These are phyloP conservation scores for Myriosclerotinia scirpicola DNA, from an alignment of 2,329 filamentous ascomycete species.

Conservation along the genomic window DNA sequence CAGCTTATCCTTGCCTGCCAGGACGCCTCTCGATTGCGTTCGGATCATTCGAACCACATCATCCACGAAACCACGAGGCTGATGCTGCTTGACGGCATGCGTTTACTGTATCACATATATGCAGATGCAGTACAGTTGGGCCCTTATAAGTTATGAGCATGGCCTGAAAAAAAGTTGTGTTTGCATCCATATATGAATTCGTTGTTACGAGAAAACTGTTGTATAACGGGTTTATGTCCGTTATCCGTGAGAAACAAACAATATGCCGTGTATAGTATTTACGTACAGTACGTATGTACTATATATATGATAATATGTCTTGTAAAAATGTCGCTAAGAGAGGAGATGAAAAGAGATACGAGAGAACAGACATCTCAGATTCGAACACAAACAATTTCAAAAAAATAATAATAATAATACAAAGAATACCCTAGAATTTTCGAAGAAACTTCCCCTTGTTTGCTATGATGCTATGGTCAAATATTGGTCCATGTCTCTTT, in stretches of 20 bases:
- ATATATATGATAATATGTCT: background rate
- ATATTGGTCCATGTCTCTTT: constrained; percentile 1
- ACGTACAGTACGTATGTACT: background rate
- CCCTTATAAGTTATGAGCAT: background rate
- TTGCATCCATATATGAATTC: constrained; percentile 1
- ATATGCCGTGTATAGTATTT: background rate
- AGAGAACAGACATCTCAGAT: constrained; percentile 3
- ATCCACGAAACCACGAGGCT: constrained; percentile 18
- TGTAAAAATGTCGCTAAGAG: background rate
- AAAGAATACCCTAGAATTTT: background rate
- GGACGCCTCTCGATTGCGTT: constrained; percentile 10
- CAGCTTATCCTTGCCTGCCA: constrained; percentile 7
- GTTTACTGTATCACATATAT: constrained; percentile 12
- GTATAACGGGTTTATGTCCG: constrained; percentile 18
- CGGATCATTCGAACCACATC: constrained; percentile 13
- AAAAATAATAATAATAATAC: background rate
- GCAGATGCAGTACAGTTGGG: background rate
- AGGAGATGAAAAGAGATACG: background rate
- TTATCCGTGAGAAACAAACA: constrained; percentile 3
- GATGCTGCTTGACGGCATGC: constrained; percentile 8
- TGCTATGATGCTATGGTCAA: constrained; percentile 13
- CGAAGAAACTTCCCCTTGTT: constrained; percentile 1
- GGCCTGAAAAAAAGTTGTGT: constrained; percentile 3
- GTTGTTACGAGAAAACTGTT: constrained; percentile 7
- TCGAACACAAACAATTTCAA: background rate